Conservation (phyloP, 108 stramenopile genomes). For the Skeletonema menzelii region DNA sequence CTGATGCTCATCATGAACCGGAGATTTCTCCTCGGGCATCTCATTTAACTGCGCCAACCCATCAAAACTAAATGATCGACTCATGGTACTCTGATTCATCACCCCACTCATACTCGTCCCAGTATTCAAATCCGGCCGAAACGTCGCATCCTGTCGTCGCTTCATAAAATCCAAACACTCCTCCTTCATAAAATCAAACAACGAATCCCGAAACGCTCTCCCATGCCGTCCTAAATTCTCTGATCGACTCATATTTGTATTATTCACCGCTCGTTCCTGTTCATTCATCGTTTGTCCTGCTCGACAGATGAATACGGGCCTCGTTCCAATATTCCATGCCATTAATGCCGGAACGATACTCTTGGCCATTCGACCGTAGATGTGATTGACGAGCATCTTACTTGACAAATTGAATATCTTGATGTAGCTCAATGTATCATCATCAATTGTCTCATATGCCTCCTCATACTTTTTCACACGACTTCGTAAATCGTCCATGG, state of each 20-base stretch:
- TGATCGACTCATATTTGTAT: conserved; percentile 39
- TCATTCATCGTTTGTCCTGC: conserved; percentile 77
- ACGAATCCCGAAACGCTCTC: conserved; percentile 67
- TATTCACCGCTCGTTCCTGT: conserved; percentile 18
- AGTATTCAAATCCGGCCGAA: conserved; percentile 42
- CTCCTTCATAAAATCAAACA: conserved; percentile 63
- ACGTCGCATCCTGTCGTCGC: conserved; percentile 44
- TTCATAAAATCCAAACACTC: conserved; percentile 68
- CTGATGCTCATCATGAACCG: conserved; percentile 19
- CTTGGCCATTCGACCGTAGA: conserved; percentile 88
- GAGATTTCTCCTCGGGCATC: neutral
- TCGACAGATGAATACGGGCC: conserved; percentile 84
- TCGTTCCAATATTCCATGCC: conserved; percentile 91
- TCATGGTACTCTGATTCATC: conserved; percentile 21
- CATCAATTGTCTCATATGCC: conserved; percentile 91
- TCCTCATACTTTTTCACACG: conserved; percentile 92
- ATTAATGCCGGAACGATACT: conserved; percentile 85
- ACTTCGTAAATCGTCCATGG: conserved; percentile 77
- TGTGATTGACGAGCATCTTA: conserved; percentile 70
- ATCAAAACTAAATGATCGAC: neutral
- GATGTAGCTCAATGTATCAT: conserved; percentile 92
- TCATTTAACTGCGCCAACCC: conserved; percentile 1
- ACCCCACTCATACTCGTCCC: conserved; percentile 65
- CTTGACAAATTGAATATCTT: conserved; percentile 91
- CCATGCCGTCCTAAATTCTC: conserved; percentile 71